Percentiles rank a stretch among this genome's conserved stretches.
Conservation (phyloP, 2,329 filamentous ascomycete species). For the Sarocladium kiliense region DNA sequence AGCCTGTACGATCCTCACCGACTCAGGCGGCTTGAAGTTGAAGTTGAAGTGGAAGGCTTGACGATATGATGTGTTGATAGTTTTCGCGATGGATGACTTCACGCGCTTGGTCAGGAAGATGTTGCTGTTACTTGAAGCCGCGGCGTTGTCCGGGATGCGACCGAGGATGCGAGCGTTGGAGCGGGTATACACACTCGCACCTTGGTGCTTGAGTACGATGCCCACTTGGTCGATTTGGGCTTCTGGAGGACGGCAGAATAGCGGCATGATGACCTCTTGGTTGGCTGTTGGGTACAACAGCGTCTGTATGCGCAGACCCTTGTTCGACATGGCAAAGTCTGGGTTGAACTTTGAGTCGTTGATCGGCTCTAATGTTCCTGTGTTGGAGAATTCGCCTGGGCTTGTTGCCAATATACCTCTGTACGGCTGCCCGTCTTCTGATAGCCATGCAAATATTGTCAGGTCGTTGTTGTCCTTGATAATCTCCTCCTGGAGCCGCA, state of each 20-base stretch:
- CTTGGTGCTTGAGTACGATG: neutral
- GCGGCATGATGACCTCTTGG: neutral
- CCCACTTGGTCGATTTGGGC: neutral
- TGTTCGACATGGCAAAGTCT: neutral
- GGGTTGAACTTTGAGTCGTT: neutral
- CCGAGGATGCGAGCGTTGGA: neutral
- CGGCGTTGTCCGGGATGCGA: neutral
- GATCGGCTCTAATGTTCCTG: neutral
- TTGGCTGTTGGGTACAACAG: neutral
- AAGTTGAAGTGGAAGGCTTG: neutral
- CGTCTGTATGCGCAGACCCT: neutral
- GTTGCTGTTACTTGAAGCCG: neutral
- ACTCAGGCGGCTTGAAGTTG: neutral
- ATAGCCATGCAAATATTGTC: conserved; percentile 19
- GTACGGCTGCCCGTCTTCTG: neutral
- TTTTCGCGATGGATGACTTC: neutral
- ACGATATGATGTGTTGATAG: neutral
- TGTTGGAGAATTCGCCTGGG: neutral
- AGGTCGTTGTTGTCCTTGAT: conserved; percentile 21
- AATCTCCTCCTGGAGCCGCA: conserved; percentile 25
- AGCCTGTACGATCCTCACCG: neutral
- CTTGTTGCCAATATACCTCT: neutral
- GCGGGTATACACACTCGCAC: neutral
- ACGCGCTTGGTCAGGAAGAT: neutral
- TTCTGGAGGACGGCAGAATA: neutral